phyloP scores from a whole-genome alignment of 2,329 filamentous ascomycete genomes.

The Fusarium keratoplasticum region DNA sequence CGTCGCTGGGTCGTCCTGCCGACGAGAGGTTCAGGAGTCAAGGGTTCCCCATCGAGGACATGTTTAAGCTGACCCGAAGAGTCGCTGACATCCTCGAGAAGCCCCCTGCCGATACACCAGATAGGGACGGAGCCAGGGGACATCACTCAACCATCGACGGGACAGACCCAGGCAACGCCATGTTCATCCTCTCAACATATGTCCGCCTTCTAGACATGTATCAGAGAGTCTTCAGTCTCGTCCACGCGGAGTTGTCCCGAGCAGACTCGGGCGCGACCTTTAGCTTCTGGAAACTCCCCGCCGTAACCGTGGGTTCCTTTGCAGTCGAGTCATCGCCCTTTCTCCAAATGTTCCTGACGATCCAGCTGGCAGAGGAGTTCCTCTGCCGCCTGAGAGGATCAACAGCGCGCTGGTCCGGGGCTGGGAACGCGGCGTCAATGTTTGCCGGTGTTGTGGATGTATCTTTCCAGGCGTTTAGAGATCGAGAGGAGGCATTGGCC shows the following conservation, averaged over 20 bases:
- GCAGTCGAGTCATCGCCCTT: slow-evolving; percentile 53
- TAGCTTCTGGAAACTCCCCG: slow-evolving; percentile 54
- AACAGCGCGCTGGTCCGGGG: slow-evolving; percentile 46
- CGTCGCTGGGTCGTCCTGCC: slow-evolving; percentile 27
- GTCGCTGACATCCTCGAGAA: slow-evolving; percentile 52
- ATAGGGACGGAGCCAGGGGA: slow-evolving; percentile 8
- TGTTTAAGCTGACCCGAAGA: slow-evolving; percentile 54
- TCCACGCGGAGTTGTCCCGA: slow-evolving; percentile 49
- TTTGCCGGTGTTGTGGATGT: slow-evolving; percentile 49
- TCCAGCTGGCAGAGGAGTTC: slow-evolving; percentile 57
- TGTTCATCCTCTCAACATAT: slow-evolving; percentile 55
- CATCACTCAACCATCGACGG: slow-evolving; percentile 38
- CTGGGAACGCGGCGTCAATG: slow-evolving; percentile 45
- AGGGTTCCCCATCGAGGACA: slow-evolving; percentile 55
- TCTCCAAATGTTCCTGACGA: slow-evolving; percentile 57
- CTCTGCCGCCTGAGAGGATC: slow-evolving; percentile 50
- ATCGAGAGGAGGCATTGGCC: slow-evolving; percentile 49
- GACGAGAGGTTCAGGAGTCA: slow-evolving; percentile 39
- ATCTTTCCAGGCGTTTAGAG: slow-evolving; percentile 47
- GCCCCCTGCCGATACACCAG: slow-evolving; percentile 20
- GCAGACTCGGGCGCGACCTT: slow-evolving; percentile 46
- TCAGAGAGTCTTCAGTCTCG: slow-evolving; percentile 52
- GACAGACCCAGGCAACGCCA: slow-evolving; percentile 52
- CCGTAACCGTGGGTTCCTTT: slow-evolving; percentile 55
- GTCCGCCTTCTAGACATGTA: slow-evolving; percentile 56